Conservation (phyloP, 2,329 filamentous ascomycete species). For the Ophiostoma montium region DNA sequence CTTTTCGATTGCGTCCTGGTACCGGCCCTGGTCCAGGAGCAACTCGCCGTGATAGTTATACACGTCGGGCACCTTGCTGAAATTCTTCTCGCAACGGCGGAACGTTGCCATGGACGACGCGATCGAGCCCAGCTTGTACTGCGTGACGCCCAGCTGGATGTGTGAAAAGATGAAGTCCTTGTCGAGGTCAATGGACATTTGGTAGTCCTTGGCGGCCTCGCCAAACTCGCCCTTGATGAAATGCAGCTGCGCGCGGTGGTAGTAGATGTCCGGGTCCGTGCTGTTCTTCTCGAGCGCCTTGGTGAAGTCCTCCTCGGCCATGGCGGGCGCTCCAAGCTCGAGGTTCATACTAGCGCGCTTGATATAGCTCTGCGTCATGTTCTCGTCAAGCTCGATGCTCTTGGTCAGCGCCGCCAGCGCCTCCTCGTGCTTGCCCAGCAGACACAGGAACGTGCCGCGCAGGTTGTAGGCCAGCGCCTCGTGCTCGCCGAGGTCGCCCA, state of each 20-base stretch:
- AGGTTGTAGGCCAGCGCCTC: constrained; percentile 93
- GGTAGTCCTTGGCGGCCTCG: constrained; percentile 94
- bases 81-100: constrained; percentile 95
- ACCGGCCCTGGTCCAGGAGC: constrained; percentile 91
- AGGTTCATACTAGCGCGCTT: constrained; percentile 97
- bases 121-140: constrained; percentile 99
- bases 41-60: constrained; percentile 99
- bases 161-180: constrained; percentile 96
- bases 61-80: constrained; percentile 87
- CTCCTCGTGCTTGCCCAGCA: constrained; percentile 73
- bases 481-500: constrained; percentile 64
- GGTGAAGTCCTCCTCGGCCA: constrained; percentile 76
- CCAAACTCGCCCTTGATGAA: constrained; percentile 93
- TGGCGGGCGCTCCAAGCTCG: constrained; percentile 78
- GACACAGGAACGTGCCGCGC: constrained; percentile 88
- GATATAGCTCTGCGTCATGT: constrained; percentile 91
- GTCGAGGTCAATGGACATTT: constrained; percentile 97
- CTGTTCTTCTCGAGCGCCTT: constrained; percentile 72
- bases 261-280: constrained; percentile 92
- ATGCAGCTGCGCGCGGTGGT: constrained; percentile 94
- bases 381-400: constrained; percentile 79
- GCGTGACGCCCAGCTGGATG: constrained; percentile 96
- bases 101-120: constrained; percentile 98
- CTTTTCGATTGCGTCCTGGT: constrained; percentile 87
- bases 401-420: constrained; percentile 79